Percentiles rank a stretch among this genome's conserved stretches.
phyloP scores from a whole-genome alignment of 768 basidiomycete genomes.

The Podaxis rugospora region DNA sequence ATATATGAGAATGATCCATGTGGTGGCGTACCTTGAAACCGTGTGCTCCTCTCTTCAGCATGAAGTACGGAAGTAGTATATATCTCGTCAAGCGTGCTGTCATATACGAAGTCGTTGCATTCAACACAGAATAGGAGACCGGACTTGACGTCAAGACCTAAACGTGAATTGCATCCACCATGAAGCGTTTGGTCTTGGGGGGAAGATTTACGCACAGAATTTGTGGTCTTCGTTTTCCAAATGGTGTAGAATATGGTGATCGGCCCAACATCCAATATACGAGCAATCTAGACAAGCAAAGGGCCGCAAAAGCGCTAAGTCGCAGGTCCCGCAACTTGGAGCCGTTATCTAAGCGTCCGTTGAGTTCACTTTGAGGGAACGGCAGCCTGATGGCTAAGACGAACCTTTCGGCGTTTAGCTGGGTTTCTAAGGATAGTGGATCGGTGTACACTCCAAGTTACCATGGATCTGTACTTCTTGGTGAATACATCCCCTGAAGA shows the following conservation, averaged over 20 bases:
- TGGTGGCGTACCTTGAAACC: constrained; percentile 47
- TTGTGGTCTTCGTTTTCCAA: constrained; percentile 51
- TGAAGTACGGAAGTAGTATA: constrained; percentile 40
- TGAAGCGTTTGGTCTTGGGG: not conserved
- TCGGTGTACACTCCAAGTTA: constrained; percentile 50
- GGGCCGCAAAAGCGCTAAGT: constrained; percentile 51
- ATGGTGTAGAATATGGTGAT: constrained; percentile 54
- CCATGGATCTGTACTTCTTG: constrained; percentile 47
- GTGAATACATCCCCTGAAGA: constrained; percentile 18
- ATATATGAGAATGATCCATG: not conserved
- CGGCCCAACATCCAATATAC: constrained; percentile 66
- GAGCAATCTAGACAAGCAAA: constrained; percentile 73
- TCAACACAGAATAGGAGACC: constrained; percentile 72
- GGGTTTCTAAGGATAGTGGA: constrained; percentile 42
- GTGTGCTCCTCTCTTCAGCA: constrained; percentile 57
- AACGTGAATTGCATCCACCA: not conserved
- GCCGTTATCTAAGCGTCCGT: constrained; percentile 33
- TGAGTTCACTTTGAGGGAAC: not conserved
- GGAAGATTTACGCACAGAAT: constrained; percentile 52
- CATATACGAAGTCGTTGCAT: constrained; percentile 75
- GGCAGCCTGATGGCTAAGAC: constrained; percentile 13
- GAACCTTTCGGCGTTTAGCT: constrained; percentile 63
- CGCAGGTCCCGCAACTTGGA: constrained; percentile 64
- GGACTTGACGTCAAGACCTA: constrained; percentile 70
- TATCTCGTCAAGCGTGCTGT: constrained; percentile 44